Base-by-base conservation (phyloP, 2,329 filamentous ascomycete genomes). In the Tympanopsis confertula region DNA sequence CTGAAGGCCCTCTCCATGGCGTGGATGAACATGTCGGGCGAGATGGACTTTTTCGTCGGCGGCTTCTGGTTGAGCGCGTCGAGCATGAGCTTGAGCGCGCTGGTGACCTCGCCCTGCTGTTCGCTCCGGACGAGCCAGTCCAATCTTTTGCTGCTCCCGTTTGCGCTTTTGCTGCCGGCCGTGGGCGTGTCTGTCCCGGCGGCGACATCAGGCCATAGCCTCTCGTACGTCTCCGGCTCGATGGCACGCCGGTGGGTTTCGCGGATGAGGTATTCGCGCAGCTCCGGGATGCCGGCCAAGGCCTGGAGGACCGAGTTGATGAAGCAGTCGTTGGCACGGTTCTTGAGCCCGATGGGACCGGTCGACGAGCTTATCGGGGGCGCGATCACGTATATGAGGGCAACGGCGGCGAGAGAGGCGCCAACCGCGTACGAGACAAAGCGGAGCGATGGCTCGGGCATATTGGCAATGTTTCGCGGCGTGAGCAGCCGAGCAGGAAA, bases 251-350 rank as follows among this genome's bases (percentile, higher is more conserved):
- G 75, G 59, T 95, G 86, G 22, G 84, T 82, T 62, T 96, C 89
- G 47, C 86, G 76, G 52, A 96, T 95, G 43, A 98, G 67, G 62
- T 95, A 98, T 47, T 91, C 62, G 45, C 91, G 80, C 52, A 98
- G 66, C 55, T 96, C 87, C 37, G 83, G 84, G 20, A 96, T 68
- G 3, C 91, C 91, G 13, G 91, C 89, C 33, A 98, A 71, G 5
- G 86, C 87, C 63, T 98, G 91, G 24, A 98, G 74, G 17, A 94
- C 83, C 19, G 87, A 94, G 61, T 98, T 98, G 65, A 96, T 95
- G 61, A 89, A 91, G 65, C 85, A 91, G 59, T 91, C 91, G 60
- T 96, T 98, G 48, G 89, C 91, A 7, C 85, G 78, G 59, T 98
- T 98, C 38, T 71, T 68, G 39, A 96, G 70, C 28, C 91, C 91